A percentile compares a stretch with the other conserved stretches of the same genome.
These are phyloP conservation scores for Saposhnikovia divaricata DNA, from an alignment of 129 eudicot species.

Conservation along the genomic window DNA sequence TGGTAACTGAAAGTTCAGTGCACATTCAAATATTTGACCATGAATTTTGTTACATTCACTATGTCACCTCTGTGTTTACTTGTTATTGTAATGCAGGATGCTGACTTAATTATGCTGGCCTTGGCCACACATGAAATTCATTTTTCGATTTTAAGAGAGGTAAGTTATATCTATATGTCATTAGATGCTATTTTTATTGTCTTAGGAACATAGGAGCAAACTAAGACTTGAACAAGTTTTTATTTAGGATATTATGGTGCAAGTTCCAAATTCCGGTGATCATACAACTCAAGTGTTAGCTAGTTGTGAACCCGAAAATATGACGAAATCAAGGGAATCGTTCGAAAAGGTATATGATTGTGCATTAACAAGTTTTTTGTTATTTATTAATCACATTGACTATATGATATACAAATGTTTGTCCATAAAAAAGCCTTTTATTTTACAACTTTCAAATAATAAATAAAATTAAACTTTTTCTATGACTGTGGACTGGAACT, in stretches of 20 bases:
- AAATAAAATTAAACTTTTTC: too few relatives aligned
- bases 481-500: too few relatives aligned
- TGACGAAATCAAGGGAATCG: conserved; percentile 4
- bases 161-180: not conserved
- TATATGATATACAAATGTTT: not conserved
- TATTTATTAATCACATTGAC: not conserved
- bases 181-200: not conserved
- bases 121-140: conserved; percentile 7
- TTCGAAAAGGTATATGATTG: conserved; percentile 9
- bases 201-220: not conserved
- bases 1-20: not conserved
- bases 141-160: conserved; percentile 55
- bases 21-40: not conserved
- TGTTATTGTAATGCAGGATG: conserved; percentile 4
- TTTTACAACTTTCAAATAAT: too few relatives aligned
- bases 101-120: not conserved
- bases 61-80: not conserved
- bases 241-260: conserved; percentile 24
- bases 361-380: too few relatives aligned
- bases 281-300: not conserved
- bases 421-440: too few relatives aligned
- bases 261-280: not conserved
- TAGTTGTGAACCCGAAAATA: not conserved
- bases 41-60: not conserved
- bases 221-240: too few relatives aligned